A percentile compares a stretch with the other conserved stretches of the same genome.
These are phyloP conservation scores for Tetrahymena borealis DNA, from an alignment of 73 alveolate species.

Conservation along the genomic window DNA sequence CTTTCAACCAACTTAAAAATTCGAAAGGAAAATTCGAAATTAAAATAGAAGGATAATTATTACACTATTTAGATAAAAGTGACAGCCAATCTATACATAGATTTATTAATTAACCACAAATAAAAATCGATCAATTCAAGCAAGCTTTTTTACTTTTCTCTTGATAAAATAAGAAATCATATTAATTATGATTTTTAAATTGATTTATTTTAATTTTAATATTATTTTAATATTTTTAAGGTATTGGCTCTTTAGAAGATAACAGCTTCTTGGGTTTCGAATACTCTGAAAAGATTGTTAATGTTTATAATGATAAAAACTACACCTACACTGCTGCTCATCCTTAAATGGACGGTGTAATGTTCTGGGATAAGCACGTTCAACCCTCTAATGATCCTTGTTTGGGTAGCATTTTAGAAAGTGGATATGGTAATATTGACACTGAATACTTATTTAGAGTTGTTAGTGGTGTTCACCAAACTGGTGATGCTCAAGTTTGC, in stretches of 20 bases:
- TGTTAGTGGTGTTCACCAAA: not conserved
- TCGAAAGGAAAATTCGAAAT: not conserved
- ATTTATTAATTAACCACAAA: too few relatives aligned
- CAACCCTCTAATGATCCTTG: not conserved
- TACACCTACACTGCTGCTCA: conserved; percentile 3
- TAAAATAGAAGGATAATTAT: too few relatives aligned
- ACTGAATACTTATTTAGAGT: not conserved
- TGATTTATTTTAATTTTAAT: too few relatives aligned
- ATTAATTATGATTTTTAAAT: too few relatives aligned
- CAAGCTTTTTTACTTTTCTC: too few relatives aligned
- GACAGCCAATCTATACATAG: too few relatives aligned
- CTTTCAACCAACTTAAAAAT: too few relatives aligned
- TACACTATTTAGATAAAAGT: too few relatives aligned
- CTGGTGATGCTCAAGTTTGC: conserved; percentile 4
- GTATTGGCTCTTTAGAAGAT: conserved; percentile 1
- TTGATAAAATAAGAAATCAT: too few relatives aligned
- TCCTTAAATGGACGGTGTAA: conserved; percentile 1
- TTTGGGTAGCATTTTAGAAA: not conserved
- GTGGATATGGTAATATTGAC: not conserved
- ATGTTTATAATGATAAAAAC: not conserved
- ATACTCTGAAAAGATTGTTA: not conserved
- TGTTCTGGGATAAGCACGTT: conserved; percentile 1
- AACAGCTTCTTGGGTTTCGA: not conserved
- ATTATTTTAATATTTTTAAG: too few relatives aligned
- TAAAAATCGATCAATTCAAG: too few relatives aligned